Percentiles rank a stretch among this genome's conserved stretches.
Conservation (phyloP, 2,329 filamentous ascomycete species). For the Aspergillus alliaceus region DNA sequence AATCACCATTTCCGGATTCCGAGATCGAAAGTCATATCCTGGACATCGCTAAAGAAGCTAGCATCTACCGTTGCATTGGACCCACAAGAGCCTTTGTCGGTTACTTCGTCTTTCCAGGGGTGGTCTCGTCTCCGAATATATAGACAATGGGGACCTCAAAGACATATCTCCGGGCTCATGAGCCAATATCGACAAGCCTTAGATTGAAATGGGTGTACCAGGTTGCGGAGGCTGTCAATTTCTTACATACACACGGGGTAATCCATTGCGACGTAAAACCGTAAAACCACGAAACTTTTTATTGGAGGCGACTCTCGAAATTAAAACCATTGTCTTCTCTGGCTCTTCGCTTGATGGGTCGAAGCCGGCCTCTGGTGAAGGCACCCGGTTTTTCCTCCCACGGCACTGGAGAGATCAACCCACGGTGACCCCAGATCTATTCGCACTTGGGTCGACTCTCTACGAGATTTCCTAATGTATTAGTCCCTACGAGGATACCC, state of each 20-base stretch:
- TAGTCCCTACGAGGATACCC: constrained; percentile 18
- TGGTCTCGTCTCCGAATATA: constrained; percentile 16
- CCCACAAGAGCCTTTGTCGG: constrained; percentile 13
- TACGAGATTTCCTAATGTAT: constrained; percentile 18
- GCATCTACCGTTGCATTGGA: constrained; percentile 13
- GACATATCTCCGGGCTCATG: constrained; percentile 12
- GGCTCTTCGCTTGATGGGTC: constrained; percentile 15
- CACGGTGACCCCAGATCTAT: constrained; percentile 19
- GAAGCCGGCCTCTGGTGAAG: constrained; percentile 10
- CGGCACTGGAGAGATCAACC: constrained; percentile 20
- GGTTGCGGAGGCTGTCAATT: constrained; percentile 33
- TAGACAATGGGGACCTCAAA: constrained; percentile 16
- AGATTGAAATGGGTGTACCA: constrained; percentile 32
- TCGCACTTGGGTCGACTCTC: constrained; percentile 22
- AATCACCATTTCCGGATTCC: constrained; percentile 10
- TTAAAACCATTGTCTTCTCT: constrained; percentile 33
- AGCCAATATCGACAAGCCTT: constrained; percentile 15
- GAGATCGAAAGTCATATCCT: constrained; percentile 15
- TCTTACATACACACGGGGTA: constrained; percentile 38
- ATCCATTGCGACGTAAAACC: constrained; percentile 44
- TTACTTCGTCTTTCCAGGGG: constrained; percentile 14
- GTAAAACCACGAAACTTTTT: constrained; percentile 43
- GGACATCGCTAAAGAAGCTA: constrained; percentile 18
- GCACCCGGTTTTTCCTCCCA: constrained; percentile 19
- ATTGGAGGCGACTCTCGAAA: constrained; percentile 33